Conservation (phyloP, 202 grass and related monocot species). For the Elaeis oleifera region DNA sequence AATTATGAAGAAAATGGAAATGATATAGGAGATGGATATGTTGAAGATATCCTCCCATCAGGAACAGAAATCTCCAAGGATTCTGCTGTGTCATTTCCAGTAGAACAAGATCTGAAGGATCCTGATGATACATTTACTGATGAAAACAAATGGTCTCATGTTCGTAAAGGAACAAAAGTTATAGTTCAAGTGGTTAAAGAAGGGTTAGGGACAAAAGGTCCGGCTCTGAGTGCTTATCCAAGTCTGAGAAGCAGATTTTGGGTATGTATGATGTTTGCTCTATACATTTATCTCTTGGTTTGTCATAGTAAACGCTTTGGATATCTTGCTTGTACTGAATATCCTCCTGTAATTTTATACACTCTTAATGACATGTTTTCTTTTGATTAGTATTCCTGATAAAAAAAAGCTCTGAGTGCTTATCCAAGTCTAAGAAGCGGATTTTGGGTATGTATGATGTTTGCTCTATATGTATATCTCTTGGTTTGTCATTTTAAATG, state of each 20-base stretch:
- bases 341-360: slow-evolving; percentile 1
- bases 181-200: slow-evolving; percentile 98
- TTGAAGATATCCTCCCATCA: slow-evolving; percentile 33
- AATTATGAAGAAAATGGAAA: slow-evolving; percentile 38
- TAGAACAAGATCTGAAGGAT: slow-evolving; percentile 48
- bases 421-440: slow-evolving; percentile 83
- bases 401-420: slow-evolving; percentile 45
- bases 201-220: slow-evolving; percentile 77
- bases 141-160: slow-evolving; percentile 62
- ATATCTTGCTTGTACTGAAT: background rate
- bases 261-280: slow-evolving; percentile 48
- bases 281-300: background rate
- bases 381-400: no score
- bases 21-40: slow-evolving; percentile 44
- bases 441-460: slow-evolving; percentile 79
- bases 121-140: slow-evolving; percentile 28
- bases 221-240: slow-evolving; percentile 78
- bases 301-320: background rate
- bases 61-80: slow-evolving; percentile 41
- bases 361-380: no score
- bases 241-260: slow-evolving; percentile 86
- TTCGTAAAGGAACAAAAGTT: slow-evolving; percentile 80
- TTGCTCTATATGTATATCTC: background rate
- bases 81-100: slow-evolving; percentile 39
- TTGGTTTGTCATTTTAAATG: background rate